Percentiles rank a stretch among this genome's conserved stretches.
These are phyloP conservation scores for Astraeus odoratus DNA, from an alignment of 768 basidiomycete genomes.

Conservation along the genomic window DNA sequence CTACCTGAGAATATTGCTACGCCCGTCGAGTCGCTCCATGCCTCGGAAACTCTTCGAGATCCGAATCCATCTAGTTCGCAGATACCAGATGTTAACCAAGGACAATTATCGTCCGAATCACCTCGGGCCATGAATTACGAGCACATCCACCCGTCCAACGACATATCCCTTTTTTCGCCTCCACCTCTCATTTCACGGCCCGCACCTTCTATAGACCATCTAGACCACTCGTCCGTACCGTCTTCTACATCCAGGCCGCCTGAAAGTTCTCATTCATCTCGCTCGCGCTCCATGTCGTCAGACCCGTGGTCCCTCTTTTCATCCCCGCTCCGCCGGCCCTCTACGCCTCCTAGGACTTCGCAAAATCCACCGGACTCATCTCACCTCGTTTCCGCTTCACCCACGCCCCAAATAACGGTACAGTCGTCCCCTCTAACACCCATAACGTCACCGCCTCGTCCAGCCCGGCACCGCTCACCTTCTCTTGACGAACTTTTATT, in stretches of 20 bases:
- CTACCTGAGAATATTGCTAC: neutral
- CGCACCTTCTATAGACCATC: neutral
- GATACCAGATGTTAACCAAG: slow-evolving; percentile 1
- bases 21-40: neutral
- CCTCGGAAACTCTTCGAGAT: neutral
- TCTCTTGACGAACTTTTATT: slow-evolving; percentile 21
- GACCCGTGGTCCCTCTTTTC: slow-evolving; percentile 11
- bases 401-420: neutral
- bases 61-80: neutral
- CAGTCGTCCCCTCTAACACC: slow-evolving; percentile 20
- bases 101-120: neutral
- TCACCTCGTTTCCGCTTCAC: neutral
- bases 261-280: slow-evolving; percentile 4
- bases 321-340: slow-evolving; percentile 7
- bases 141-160: slow-evolving; percentile 6
- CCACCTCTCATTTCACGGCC: neutral
- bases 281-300: slow-evolving; percentile 11
- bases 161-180: slow-evolving; percentile 18
- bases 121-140: neutral
- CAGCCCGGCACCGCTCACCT: slow-evolving; percentile 4
- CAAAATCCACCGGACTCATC: slow-evolving; percentile 5
- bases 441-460: slow-evolving; percentile 10
- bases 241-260: slow-evolving; percentile 2
- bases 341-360: slow-evolving; percentile 15
- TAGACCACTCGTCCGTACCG: neutral